Evolutionary conservation across 164 flowering plant species (phyloP), one percentile per base, ranked within the genome.

Genomic region (Malania oleifera): DNA sequence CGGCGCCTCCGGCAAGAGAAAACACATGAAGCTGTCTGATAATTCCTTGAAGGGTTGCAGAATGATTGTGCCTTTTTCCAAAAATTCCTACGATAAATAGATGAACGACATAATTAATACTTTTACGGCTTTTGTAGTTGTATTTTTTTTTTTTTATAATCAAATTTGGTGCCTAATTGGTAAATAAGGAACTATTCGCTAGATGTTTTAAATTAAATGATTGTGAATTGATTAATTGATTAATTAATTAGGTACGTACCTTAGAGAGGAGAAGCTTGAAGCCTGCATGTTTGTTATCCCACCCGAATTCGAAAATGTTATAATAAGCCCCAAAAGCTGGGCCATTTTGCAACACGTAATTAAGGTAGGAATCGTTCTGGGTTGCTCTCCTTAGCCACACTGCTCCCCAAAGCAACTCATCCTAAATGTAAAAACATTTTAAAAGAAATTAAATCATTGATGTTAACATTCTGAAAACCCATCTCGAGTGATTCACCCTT

Each of bases 231-330:
- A 44, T 44, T 5, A 44, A 44, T 4, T 3, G 23, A 5, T 44
- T 17, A 14, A 44, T 44, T 44, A 44, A 44, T 17, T 44, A 3
- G 3, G 18, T 17, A 12, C 58, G 60, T 20, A 89, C 97, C 95
- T 88, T 83, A 51, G 99, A 84, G 50, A 93, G 80, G 0, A 93
- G 82, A 9, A 93, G 95, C 49, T 93, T 88, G 24, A 91, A 75
- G 52, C 99, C 99, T 10, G 97, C 99, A 62, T 88, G 96, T 73
- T 95, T 95, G 68, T 85, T 87, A 73, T 95, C 97, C 97, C 99
- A 95, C 0, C 97, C 97, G 29, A 95, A 95, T 59, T 95, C 99
- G 45, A 88, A 83, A 15, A 78, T 80, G 41, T 76, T 95, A 7
- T 91, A 96, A 7, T 82, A 91, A 7, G 97, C 97, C 1, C 97